Conservation (phyloP, 164 flowering plant genomes). For the Vitis cinerea region DNA sequence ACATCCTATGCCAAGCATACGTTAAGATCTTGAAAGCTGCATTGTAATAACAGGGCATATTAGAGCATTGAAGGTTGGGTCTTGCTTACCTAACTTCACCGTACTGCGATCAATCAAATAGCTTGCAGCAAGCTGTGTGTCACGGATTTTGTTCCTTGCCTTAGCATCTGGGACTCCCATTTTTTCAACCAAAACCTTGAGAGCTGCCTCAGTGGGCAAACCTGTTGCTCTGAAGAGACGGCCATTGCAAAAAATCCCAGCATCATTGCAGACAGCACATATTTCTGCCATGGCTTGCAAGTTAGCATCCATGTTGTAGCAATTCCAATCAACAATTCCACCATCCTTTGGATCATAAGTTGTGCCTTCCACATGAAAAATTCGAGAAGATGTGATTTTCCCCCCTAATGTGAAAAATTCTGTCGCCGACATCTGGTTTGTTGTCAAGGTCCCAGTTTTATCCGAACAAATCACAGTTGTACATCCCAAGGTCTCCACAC, state of each 20-base stretch:
- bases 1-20: conserved; percentile 46
- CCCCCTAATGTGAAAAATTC: conserved; percentile 83
- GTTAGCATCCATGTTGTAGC: conserved; percentile 80
- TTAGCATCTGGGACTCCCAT: conserved; percentile 89
- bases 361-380: conserved; percentile 74
- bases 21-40: conserved; percentile 1
- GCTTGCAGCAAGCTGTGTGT: conserved; percentile 56
- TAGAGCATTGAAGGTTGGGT: neutral
- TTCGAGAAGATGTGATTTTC: conserved; percentile 52
- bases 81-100: conserved; percentile 61
- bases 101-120: conserved; percentile 58
- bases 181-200: conserved; percentile 92
- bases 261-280: conserved; percentile 90
- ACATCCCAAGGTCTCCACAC: conserved; percentile 93
- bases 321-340: conserved; percentile 78
- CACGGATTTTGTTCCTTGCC: conserved; percentile 61
- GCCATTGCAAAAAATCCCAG: conserved; percentile 72
- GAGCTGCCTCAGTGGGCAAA: conserved; percentile 95
- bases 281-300: conserved; percentile 80
- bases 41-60: conserved; percentile 2
- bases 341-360: conserved; percentile 93
- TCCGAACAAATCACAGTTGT: conserved; percentile 94
- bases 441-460: conserved; percentile 89
- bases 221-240: conserved; percentile 71
- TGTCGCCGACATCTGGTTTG: conserved; percentile 87